Evolutionary conservation across 106 monocot genomes (phyloP).

Genomic region (Xerophyta viscosa): DNA sequence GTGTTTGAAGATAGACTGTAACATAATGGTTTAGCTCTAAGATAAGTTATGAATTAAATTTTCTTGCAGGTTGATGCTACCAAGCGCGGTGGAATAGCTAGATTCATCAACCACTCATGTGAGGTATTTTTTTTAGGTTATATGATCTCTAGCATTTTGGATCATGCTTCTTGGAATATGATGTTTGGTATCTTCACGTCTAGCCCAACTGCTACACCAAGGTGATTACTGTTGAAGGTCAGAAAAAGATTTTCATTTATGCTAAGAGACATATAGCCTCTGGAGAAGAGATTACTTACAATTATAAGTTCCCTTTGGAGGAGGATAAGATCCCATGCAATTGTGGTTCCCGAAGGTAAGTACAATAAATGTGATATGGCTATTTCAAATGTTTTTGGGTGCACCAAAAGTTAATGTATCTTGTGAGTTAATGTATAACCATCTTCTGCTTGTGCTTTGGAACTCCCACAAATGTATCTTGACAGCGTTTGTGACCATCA

Average conservation of each 20-base stretch:
- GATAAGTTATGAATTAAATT: constrained; percentile 1
- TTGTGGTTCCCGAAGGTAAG: constrained; percentile 84
- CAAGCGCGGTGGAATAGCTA: constrained; percentile 90
- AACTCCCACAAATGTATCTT: too few species aligned
- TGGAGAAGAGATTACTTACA: constrained; percentile 96
- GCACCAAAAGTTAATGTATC: too few species aligned
- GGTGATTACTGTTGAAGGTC: constrained; percentile 91
- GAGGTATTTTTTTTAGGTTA: constrained; percentile 47
- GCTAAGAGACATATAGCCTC: constrained; percentile 82
- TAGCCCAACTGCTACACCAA: constrained; percentile 99
- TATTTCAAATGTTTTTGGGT: too few species aligned
- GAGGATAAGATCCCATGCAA: constrained; percentile 98
- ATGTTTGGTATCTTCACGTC: constrained; percentile 6
- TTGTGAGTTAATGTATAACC: too few species aligned
- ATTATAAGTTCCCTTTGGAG: constrained; percentile 97
- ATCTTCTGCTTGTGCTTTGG: too few species aligned
- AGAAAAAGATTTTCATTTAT: constrained; percentile 99
- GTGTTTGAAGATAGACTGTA: too few species aligned
- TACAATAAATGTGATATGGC: neutral
- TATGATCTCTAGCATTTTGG: too few species aligned
- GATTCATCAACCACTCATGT: constrained; percentile 99
- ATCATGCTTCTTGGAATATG: too few species aligned
- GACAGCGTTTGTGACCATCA: too few species aligned
- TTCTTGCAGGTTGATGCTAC: constrained; percentile 93
- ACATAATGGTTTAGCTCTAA: too few species aligned